Evolutionary conservation across 2,329 filamentous ascomycete genomes (phyloP).

Genomic region (Pseudocercospora fijiensis): DNA sequence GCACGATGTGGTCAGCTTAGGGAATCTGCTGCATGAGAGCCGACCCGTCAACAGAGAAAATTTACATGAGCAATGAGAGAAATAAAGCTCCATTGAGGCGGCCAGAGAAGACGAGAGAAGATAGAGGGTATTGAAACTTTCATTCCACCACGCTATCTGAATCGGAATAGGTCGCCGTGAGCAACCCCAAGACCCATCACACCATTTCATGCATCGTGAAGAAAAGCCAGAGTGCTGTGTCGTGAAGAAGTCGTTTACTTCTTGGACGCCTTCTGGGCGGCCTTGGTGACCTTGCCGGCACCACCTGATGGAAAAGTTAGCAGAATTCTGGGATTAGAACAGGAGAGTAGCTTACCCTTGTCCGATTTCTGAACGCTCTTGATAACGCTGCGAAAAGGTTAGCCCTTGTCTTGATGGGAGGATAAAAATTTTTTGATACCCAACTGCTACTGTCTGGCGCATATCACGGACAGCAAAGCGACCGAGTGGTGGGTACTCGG

Average conservation of each 20-base stretch:
- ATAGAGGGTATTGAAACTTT: no score
- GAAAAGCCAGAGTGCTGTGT: constrained; percentile 20
- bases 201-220: no score
- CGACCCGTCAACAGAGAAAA: no score
- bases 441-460: constrained; percentile 66
- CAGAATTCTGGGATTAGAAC: neutral
- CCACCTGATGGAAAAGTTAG: constrained; percentile 13
- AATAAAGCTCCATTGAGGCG: no score
- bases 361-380: constrained; percentile 46
- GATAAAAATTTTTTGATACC: neutral
- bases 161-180: no score
- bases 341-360: constrained; percentile 38
- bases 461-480: constrained; percentile 99
- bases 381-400: constrained; percentile 27
- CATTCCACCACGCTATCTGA: no score
- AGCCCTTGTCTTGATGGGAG: neutral
- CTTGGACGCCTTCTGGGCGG: constrained; percentile 41
- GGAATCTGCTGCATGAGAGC: no score
- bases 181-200: constrained; percentile 27
- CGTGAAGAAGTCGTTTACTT: constrained; percentile 35
- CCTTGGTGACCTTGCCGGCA: constrained; percentile 55
- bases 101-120: no score
- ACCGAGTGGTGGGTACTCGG: constrained; percentile 97
- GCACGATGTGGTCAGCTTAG: no score
- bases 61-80: no score